phyloP scores from a whole-genome alignment of 768 basidiomycete species.

The Leccinum variicolor region DNA sequence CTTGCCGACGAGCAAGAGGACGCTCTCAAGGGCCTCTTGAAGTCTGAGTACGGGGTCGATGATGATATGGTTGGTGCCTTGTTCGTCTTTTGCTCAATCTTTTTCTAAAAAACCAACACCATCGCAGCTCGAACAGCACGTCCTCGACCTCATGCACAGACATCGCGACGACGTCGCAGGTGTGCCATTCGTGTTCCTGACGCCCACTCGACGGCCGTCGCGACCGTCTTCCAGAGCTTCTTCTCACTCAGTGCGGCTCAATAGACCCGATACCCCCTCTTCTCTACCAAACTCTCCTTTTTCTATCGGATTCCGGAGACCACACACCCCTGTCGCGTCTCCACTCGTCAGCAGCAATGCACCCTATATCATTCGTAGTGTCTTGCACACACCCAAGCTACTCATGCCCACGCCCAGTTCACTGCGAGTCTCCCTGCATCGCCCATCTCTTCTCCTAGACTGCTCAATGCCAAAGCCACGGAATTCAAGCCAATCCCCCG shows the following conservation, averaged over 20 bases:
- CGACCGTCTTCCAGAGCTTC: conserved; percentile 81
- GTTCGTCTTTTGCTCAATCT: conserved; percentile 5
- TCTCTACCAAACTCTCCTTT: conserved; percentile 78
- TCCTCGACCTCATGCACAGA: conserved; percentile 94
- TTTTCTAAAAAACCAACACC: conserved; percentile 14
- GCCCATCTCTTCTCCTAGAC: conserved; percentile 78
- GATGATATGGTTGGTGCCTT: conserved; percentile 56
- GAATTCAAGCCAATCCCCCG: conserved; percentile 86
- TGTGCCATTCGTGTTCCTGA: conserved; percentile 79
- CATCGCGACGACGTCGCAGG: conserved; percentile 83
- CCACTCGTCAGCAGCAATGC: conserved; percentile 62
- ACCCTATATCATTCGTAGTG: conserved; percentile 54
- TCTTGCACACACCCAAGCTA: conserved; percentile 50
- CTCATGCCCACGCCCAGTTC: conserved; percentile 57
- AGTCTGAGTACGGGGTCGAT: conserved; percentile 64
- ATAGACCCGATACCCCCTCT: conserved; percentile 72
- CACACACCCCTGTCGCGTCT: conserved; percentile 76
- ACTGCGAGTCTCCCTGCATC: conserved; percentile 83
- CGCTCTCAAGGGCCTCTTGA: conserved; percentile 72
- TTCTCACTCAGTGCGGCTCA: conserved; percentile 61
- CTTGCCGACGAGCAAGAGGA: conserved; percentile 86
- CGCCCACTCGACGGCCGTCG: conserved; percentile 75
- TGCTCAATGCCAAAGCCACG: conserved; percentile 85
- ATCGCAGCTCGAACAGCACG: conserved; percentile 76
- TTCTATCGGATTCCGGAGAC: conserved; percentile 67